Base-by-base conservation (phyloP, 257 asterid species). In the Plectranthus barbatus region DNA sequence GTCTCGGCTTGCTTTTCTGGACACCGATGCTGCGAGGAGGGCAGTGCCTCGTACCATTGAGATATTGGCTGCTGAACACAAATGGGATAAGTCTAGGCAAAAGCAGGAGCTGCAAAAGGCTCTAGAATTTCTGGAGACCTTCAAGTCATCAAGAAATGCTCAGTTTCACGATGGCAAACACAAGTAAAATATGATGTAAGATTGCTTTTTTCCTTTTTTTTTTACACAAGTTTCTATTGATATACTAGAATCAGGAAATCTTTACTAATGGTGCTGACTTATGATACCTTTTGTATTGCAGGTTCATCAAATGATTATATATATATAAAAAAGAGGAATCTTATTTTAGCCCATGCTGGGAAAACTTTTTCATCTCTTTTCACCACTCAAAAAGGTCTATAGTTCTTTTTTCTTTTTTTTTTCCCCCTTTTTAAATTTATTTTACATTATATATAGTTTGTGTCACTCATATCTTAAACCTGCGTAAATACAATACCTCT, bases 121-220 rank as follows among this genome's bases (percentile, higher is more conserved):
- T 66, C 82, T 67, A 51, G 78, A 84, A 64, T 93, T 93, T 70
- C 77, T 93, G 44, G 79, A 93, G 79, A 90, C 99, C 62, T 93
- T 93, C 83, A 93, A 93, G 76, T 90, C 99, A 13, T 84, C 97
- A 12, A 85, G 68, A 71, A 93, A 93, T 52, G 97, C 96, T 34
- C 96, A 87, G 61, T 93, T 93, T 73, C 79, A 83, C 42, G 99
- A 93, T 37, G 99, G 99, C 77, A 93, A 90, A 64, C 99, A 93
- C 81, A 76, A 42, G 33, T 81, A 77, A n/a, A n/a, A 80, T 56
- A 79, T 53, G 52, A 31, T 72, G 86, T 68, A 55, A 42, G 73
- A 42, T 23, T 67, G 11, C 5, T 8, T 15, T 19, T 29, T 9
- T 7, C n/a, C n/a, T n/a, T 24, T 45, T 17, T 29, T 7, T 56